Conservation (phyloP, 306 rosid species). For the Cyclanthera cordifolia region DNA sequence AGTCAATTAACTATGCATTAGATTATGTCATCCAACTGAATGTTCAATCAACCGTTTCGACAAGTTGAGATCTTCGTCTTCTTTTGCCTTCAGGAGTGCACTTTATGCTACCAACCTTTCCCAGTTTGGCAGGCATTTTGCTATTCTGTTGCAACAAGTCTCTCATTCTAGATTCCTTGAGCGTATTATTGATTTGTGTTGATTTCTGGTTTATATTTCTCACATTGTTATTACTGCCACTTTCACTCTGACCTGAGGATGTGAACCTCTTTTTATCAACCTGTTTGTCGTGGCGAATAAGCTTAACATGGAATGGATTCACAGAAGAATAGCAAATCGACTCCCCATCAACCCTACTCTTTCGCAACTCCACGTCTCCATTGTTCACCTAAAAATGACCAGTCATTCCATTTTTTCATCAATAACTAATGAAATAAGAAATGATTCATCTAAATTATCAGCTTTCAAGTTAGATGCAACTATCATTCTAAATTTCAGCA, state of each 20-base stretch:
- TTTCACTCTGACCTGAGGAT: slow-evolving; percentile 37
- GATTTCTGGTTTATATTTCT: no score
- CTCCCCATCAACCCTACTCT: slow-evolving; percentile 28
- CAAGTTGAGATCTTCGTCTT: slow-evolving; percentile 45
- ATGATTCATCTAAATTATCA: no score
- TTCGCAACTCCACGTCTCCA: slow-evolving; percentile 53
- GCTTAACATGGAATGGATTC: slow-evolving; percentile 57
- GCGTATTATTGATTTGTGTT: neutral
- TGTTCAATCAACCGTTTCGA: slow-evolving; percentile 39
- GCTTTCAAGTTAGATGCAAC: no score
- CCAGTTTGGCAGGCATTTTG: slow-evolving; percentile 42
- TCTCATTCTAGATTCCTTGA: slow-evolving; percentile 20
- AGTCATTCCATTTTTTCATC: neutral
- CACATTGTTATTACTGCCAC: no score
- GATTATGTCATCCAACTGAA: slow-evolving; percentile 28
- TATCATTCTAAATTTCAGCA: no score
- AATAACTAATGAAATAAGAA: no score
- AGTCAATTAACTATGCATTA: neutral
- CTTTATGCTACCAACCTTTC: slow-evolving; percentile 22
- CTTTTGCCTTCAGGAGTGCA: slow-evolving; percentile 63
- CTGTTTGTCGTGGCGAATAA: slow-evolving; percentile 31
- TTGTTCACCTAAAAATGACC: slow-evolving; percentile 69
- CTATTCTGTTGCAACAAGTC: slow-evolving; percentile 28
- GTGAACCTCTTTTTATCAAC: slow-evolving; percentile 29
- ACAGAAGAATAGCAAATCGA: slow-evolving; percentile 47